These are phyloP conservation scores for Stipa capillata DNA, from an alignment of 176 grass and related monocot genomes.

Conservation along the genomic window DNA sequence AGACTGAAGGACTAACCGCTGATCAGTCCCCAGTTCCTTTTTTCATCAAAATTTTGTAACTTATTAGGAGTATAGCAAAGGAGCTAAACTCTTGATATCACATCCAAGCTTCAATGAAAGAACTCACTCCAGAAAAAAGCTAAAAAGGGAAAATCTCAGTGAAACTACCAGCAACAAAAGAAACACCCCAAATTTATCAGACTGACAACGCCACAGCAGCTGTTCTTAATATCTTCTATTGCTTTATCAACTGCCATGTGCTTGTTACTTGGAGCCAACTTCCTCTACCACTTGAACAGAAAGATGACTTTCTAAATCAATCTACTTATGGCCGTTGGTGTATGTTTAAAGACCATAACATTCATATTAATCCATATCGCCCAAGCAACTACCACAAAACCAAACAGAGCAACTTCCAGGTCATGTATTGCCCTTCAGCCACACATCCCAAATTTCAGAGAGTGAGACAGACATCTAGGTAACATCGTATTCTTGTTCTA, in stretches of 20 bases:
- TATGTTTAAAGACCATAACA: neutral
- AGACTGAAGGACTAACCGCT: neutral
- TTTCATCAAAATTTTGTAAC: neutral
- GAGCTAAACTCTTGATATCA: neutral
- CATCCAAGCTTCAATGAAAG: neutral
- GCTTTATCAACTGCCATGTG: neutral
- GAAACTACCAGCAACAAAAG: neutral
- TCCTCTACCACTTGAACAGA: neutral
- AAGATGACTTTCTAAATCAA: neutral
- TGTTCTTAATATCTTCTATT: neutral
- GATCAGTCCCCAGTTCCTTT: neutral
- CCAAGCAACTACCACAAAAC: neutral
- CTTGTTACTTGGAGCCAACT: neutral
- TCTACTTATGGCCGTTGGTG: neutral
- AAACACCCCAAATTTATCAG: neutral
- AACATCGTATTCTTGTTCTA: neutral
- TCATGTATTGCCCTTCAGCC: neutral
- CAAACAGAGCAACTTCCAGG: neutral
- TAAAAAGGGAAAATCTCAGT: neutral
- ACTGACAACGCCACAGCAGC: neutral
- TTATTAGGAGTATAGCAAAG: neutral
- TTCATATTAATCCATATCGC: neutral
- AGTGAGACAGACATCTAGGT: neutral
- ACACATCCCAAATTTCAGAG: neutral
- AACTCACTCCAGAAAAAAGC: neutral